These are phyloP conservation scores for Puccinia hordei DNA, from an alignment of 1,284 basidiomycete species.

Conservation along the genomic window DNA sequence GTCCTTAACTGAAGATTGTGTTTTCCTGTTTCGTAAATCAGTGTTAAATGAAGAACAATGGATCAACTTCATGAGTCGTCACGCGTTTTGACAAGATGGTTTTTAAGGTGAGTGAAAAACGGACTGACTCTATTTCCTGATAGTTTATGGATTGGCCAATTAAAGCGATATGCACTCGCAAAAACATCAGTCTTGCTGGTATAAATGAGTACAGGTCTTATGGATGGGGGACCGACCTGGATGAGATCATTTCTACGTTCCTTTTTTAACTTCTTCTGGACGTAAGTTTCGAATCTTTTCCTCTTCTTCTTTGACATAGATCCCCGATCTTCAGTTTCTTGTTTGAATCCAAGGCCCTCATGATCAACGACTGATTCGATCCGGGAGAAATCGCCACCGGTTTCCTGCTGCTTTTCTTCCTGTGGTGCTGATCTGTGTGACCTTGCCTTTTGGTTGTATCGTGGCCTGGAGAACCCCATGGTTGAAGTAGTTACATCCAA, in stretches of 20 bases:
- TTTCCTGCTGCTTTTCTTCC: not conserved
- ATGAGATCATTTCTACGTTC: slow-evolving; percentile 39
- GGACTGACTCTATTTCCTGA: slow-evolving; percentile 40
- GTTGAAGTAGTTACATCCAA: no score
- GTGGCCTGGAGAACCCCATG: slow-evolving; percentile 47
- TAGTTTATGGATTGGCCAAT: not conserved
- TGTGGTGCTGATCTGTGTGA: slow-evolving; percentile 26
- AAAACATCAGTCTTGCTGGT: not conserved
- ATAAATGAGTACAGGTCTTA: not conserved
- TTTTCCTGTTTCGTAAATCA: slow-evolving; percentile 32
- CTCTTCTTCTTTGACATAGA: slow-evolving; percentile 73
- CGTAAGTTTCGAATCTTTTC: slow-evolving; percentile 78
- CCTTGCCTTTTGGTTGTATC: slow-evolving; percentile 50
- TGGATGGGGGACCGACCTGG: slow-evolving; percentile 13
- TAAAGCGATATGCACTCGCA: not conserved
- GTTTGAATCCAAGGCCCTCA: not conserved
- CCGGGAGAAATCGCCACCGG: not conserved
- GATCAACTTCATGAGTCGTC: not conserved
- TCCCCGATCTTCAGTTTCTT: not conserved
- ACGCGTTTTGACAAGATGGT: not conserved
- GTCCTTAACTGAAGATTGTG: slow-evolving; percentile 49
- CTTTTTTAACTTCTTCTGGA: slow-evolving; percentile 61
- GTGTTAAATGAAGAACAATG: not conserved
- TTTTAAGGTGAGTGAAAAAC: not conserved
- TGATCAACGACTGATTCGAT: slow-evolving; percentile 21